Evolutionary conservation across 495 filamentous ascomycete species (phyloP).

Genomic region (Aspergillus indologenus): DNA sequence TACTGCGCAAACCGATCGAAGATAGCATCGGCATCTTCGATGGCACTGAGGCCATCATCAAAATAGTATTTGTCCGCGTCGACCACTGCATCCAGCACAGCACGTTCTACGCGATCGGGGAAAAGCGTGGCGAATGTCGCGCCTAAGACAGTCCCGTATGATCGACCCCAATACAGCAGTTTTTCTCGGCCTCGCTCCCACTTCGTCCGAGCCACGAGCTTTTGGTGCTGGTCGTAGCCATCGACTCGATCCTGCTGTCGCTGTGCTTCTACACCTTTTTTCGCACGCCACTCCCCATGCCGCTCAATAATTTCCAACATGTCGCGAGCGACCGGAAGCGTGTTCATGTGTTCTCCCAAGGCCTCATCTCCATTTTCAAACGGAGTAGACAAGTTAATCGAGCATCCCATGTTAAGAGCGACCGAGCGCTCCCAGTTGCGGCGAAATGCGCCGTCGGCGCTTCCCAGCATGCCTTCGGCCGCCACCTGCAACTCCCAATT

Average conservation of each 20-base stretch:
- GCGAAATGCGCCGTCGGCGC: constrained; percentile 29
- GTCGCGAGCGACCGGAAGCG: constrained; percentile 45
- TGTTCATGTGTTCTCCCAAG: constrained; percentile 48
- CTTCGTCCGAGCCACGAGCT: constrained; percentile 25
- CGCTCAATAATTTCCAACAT: constrained; percentile 52
- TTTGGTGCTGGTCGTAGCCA: constrained; percentile 29
- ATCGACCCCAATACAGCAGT: constrained; percentile 62
- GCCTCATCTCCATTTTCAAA: constrained; percentile 24
- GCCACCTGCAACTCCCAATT: constrained; percentile 41
- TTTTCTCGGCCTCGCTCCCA: constrained; percentile 42
- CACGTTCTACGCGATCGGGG: constrained; percentile 47
- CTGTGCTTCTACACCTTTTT: constrained; percentile 31
- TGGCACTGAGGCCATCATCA: constrained; percentile 38
- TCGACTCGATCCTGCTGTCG: constrained; percentile 24
- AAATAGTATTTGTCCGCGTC: constrained; percentile 47
- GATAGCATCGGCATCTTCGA: constrained; percentile 49
- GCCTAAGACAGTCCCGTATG: constrained; percentile 67
- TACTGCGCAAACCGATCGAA: constrained; percentile 46
- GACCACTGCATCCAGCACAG: constrained; percentile 54
- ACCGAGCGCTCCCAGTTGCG: constrained; percentile 50
- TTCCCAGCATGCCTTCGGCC: constrained; percentile 43
- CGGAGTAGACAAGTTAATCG: constrained; percentile 25
- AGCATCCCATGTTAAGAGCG: constrained; percentile 40
- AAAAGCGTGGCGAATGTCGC: constrained; percentile 54
- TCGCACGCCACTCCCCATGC: constrained; percentile 45